Base-by-base conservation (phyloP, 2,329 filamentous ascomycete species). In the Microdochium nivale region DNA sequence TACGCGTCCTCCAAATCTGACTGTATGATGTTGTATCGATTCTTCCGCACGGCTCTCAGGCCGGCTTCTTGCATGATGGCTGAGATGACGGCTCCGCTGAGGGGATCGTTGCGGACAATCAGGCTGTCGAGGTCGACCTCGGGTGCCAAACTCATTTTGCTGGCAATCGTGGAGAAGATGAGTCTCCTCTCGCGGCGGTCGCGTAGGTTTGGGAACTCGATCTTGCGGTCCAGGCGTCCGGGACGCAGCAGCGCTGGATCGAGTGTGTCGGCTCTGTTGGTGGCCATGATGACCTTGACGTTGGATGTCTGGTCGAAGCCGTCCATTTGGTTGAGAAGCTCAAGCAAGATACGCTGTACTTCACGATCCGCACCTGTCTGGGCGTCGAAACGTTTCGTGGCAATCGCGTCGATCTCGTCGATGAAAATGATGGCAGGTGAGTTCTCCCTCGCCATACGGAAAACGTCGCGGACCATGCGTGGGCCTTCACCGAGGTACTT, bases 211-310 rank as follows among this genome's bases (percentile, higher is more conserved):
- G 94, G 94, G 71, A 99, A 99, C 71, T 99, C 94, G 59, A 99
- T 99, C 80, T 99, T 99, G 66, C 94, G 82, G 72, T 99, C 94
- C 53, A 99, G 79, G 76, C 94, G 90, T 59, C 94, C 94, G 30
- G 94, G 94, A 62, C 94, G 90, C 55, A 99, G 82, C 55, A 99
- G 80, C 43, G 94, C 94, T 16, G 94, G 94, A 67, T 99, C 94
- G 58, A 99, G 80, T 7, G 94, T 99, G 70, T 97, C 94, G 59
- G 94, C 92, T 68, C 94, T 87, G 77, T 99, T 99, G 60, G 94
- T 99, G 59, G 94, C 94, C 94, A 99, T 99, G 75, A 99, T 99
- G 68, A 99, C 94, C 77, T 99, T 99, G 72, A 99, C 94, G 71
- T 99, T 99, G 68, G 90, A 88, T 0, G 90, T 96, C 72, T 99